phyloP scores from a whole-genome alignment of 345 rosid genomes.

The Eucalyptus shirleyi region DNA sequence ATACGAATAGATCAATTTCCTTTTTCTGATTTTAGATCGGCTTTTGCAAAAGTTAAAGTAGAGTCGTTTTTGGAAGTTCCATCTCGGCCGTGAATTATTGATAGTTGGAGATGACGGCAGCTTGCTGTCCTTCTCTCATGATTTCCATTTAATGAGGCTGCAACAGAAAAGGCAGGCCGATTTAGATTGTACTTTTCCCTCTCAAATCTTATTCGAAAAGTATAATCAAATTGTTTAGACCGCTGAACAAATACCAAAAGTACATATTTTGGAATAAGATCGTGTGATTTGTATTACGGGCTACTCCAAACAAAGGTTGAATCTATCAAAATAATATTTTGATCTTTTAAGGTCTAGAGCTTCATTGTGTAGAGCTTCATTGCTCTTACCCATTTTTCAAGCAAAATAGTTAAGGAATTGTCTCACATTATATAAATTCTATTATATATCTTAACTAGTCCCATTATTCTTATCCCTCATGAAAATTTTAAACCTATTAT shows the following conservation, averaged over 20 bases:
- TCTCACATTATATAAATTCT: neutral
- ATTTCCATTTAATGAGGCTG: neutral
- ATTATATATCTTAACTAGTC: neutral
- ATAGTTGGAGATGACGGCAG: neutral
- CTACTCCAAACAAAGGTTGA: neutral
- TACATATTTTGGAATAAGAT: neutral
- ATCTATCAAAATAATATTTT: neutral
- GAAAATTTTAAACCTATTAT: no score
- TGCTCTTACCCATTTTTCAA: neutral
- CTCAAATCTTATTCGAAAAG: neutral
- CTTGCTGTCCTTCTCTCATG: neutral
- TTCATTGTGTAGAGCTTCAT: neutral
- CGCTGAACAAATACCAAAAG: neutral
- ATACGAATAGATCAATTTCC: no score
- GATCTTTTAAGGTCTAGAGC: neutral
- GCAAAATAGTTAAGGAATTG: neutral
- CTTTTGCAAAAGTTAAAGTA: neutral
- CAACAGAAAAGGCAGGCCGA: neutral
- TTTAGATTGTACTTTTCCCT: no score
- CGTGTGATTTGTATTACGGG: neutral
- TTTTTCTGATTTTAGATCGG: neutral
- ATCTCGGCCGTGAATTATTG: neutral
- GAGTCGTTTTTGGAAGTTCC: neutral
- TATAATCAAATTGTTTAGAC: no score
- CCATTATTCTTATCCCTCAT: neutral